A percentile compares a stretch with the other conserved stretches of the same genome.
These are phyloP conservation scores for Tolypocladium capitatum DNA, from an alignment of 2,329 filamentous ascomycete species.

Conservation along the genomic window DNA sequence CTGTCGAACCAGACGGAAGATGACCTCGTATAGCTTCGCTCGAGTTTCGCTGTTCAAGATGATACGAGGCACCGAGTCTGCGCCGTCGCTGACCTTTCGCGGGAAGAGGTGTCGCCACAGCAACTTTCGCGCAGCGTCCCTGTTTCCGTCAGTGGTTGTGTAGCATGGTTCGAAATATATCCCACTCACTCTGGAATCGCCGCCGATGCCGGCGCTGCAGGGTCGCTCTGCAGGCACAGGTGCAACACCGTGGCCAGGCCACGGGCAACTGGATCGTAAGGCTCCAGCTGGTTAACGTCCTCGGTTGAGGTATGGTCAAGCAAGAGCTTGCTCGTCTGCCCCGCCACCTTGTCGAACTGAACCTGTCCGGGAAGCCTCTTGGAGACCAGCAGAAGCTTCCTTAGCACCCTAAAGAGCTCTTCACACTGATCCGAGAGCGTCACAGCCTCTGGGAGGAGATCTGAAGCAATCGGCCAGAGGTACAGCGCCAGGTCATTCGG, in stretches of 20 bases:
- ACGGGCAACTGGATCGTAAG: conserved; percentile 15
- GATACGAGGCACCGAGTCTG: conserved; percentile 20
- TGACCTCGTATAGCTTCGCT: conserved; percentile 44
- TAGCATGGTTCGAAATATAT: neutral
- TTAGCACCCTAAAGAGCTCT: conserved; percentile 30
- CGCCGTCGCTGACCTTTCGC: conserved; percentile 1
- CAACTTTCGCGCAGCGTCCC: conserved; percentile 25
- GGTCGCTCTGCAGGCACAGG: conserved; percentile 16
- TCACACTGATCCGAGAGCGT: conserved; percentile 23
- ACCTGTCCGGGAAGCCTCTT: conserved; percentile 14
- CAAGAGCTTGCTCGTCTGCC: conserved; percentile 18
- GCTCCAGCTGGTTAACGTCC: conserved; percentile 13
- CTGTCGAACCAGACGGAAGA: conserved; percentile 42
- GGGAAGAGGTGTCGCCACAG: conserved; percentile 58
- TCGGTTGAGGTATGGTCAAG: conserved; percentile 27
- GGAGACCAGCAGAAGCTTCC: conserved; percentile 25
- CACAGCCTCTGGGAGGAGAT: conserved; percentile 20
- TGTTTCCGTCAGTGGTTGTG: conserved; percentile 6
- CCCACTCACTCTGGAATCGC: conserved; percentile 13
- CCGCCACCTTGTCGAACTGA: conserved; percentile 15
- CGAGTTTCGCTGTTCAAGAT: conserved; percentile 43
- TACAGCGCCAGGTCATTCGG: conserved; percentile 9
- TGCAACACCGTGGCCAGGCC: conserved; percentile 18
- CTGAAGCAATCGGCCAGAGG: conserved; percentile 19
- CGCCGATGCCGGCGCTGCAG: conserved; percentile 9